phyloP scores from a whole-genome alignment of 1,284 basidiomycete species.

The Cryptococcus sp. region DNA sequence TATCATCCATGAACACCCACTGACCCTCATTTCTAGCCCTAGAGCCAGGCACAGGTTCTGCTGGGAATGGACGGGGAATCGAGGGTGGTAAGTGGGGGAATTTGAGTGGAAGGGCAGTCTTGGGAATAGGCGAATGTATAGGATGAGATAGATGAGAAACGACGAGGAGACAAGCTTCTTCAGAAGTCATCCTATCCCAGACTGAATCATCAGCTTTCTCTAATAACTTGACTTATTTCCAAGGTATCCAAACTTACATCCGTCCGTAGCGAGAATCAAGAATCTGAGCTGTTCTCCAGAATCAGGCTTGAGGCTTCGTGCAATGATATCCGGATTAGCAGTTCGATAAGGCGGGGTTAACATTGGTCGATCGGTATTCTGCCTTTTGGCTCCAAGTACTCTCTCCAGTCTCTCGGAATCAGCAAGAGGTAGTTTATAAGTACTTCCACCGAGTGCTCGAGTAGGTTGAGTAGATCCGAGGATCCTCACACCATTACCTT shows the following conservation, averaged over 20 bases:
- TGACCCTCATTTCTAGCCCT: constrained; percentile 22
- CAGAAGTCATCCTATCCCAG: constrained; percentile 85
- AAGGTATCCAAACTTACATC: constrained; percentile 46
- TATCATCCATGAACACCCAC: constrained; percentile 77
- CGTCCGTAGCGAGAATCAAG: constrained; percentile 81
- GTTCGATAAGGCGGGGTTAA: constrained; percentile 84
- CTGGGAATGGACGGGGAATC: constrained; percentile 7
- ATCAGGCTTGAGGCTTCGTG: constrained; percentile 52
- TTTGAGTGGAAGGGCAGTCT: neutral
- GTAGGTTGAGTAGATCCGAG: constrained; percentile 86
- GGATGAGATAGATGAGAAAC: constrained; percentile 72
- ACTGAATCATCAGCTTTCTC: constrained; percentile 37
- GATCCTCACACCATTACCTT: constrained; percentile 63
- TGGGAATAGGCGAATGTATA: constrained; percentile 19
- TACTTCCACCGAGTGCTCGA: constrained; percentile 75
- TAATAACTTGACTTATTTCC: neutral
- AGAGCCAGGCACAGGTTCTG: constrained; percentile 2
- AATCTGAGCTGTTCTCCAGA: constrained; percentile 52
- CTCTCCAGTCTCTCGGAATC: neutral
- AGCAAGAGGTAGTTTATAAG: constrained; percentile 65
- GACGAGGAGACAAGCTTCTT: constrained; percentile 86
- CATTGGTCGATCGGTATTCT: neutral
- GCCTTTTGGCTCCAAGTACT: constrained; percentile 43
- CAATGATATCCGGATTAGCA: constrained; percentile 77
- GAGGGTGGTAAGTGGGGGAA: neutral